phyloP scores from a whole-genome alignment of 2,329 filamentous ascomycete species.

The Aspergillus arachidicola region DNA sequence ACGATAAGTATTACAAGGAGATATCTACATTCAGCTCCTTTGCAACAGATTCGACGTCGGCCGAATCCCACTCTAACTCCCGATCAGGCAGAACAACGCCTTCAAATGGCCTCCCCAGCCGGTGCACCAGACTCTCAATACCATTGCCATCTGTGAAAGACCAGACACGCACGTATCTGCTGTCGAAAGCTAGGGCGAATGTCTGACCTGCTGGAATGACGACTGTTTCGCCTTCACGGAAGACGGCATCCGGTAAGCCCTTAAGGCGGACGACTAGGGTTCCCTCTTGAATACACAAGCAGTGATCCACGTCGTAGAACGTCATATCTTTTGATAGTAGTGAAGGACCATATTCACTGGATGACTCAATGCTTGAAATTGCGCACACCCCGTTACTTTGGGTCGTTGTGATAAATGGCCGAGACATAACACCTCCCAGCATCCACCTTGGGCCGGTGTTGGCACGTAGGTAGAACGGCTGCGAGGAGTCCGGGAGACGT shows the following conservation, averaged over 20 bases:
- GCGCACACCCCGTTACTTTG: constrained; percentile 55
- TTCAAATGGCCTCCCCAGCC: constrained; percentile 37
- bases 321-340: constrained; percentile 42
- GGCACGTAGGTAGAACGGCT: constrained; percentile 56
- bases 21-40: constrained; percentile 23
- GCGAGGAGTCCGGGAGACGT: constrained; percentile 22
- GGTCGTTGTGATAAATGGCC: constrained; percentile 52
- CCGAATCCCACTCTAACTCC: constrained; percentile 26
- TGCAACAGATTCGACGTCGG: constrained; percentile 21
- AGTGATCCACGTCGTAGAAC: constrained; percentile 56
- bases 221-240: constrained; percentile 53
- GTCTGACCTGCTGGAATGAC: constrained; percentile 51
- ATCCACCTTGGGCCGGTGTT: constrained; percentile 45
- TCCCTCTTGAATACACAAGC: constrained; percentile 54
- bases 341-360: constrained; percentile 38
- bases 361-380: constrained; percentile 56
- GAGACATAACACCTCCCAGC: constrained; percentile 36
- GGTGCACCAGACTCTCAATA: constrained; percentile 50
- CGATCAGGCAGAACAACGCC: constrained; percentile 46
- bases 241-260: constrained; percentile 34
- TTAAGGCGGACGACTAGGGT: constrained; percentile 46
- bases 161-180: constrained; percentile 51
- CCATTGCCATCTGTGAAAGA: constrained; percentile 55
- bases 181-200: constrained; percentile 50
- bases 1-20: constrained; percentile 1